Evolutionary conservation across 345 rosid genomes (phyloP), one percentile per base, ranked within the genome.

Genomic region (Physaria fendleri): DNA sequence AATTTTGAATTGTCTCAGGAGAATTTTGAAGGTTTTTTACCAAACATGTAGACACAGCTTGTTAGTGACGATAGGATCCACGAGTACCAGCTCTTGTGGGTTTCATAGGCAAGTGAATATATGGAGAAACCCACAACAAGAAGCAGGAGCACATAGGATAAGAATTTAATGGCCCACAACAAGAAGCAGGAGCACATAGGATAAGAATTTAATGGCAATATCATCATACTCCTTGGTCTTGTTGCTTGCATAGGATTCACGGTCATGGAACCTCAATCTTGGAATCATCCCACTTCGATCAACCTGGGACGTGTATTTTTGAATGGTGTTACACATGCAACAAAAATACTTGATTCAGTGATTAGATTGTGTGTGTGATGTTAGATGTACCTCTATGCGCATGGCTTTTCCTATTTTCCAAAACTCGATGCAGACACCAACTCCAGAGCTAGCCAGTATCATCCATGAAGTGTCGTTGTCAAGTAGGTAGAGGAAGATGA

Each of bases 391-490:
- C 96, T 90, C 97, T 35, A 94, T 85, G 68, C 82, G 92, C 99
- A 94, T 94, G 53, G 97, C 97, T 82, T 90, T 90, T 68, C 99
- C 97, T 55, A 94, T 94, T 71, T 94, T 94, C 99, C 99, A 94
- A 71, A 94, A 94, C 64, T 94, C 99, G 40, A 94, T 85, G 77
- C 96, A 85, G 79, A 87, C 82, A 56, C 97, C 96, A 72, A 94
- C 51, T 62, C 97, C 97, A 70, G 97, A 87, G 71, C 97, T 94
- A 75, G 87, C 99, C 28, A 90, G 81, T 59, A 94, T 90, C 99
- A 94, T 94, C 99, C 97, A 90, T 38, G 99, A 90, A 25, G 99
- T 90, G 69, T 94, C 99, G 67, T 94, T 94, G 81, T 90, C 99
- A 56, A 94, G 96, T 30, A 90, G 77, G 66, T 90, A 94, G 21